Evolutionary conservation across 768 basidiomycete species (phyloP).

Genomic region (Leccinum incarnatum): DNA sequence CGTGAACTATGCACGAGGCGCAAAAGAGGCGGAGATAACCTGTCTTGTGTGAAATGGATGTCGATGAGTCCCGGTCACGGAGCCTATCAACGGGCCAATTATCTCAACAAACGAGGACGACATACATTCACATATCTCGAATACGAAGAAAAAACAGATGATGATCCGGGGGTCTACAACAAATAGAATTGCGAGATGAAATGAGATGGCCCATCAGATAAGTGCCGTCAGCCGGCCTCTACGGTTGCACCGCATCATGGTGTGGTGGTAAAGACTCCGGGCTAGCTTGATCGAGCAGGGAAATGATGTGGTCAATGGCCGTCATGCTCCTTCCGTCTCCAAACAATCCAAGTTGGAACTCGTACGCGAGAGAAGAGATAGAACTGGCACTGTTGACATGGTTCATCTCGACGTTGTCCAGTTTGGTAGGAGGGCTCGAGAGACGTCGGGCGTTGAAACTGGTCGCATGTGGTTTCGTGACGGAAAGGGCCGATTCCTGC

Average conservation of each 20-base stretch:
- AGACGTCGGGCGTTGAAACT: not conserved
- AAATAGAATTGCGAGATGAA: not conserved
- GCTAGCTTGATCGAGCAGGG: conserved; percentile 28
- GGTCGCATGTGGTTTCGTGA: not conserved
- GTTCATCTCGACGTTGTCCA: conserved; percentile 10
- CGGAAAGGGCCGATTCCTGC: conserved; percentile 15
- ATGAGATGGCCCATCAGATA: not conserved
- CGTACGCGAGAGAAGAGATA: conserved; percentile 28
- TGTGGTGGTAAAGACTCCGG: conserved; percentile 7
- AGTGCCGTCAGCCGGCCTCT: conserved; percentile 8
- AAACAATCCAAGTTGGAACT: conserved; percentile 24
- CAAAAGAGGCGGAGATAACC: not conserved
- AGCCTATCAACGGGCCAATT: not conserved
- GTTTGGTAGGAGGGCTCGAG: conserved; percentile 19
- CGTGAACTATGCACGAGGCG: not conserved
- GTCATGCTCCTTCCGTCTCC: conserved; percentile 24
- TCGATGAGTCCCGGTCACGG: not conserved
- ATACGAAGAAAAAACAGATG: not conserved
- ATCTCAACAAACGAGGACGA: conserved; percentile 3
- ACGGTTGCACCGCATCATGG: not conserved
- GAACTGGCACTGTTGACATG: conserved; percentile 20
- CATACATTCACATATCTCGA: not conserved
- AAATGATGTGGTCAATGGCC: conserved; percentile 26
- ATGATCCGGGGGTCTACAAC: not conserved
- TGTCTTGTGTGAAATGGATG: not conserved